Evolutionary conservation across 139 green algal species (phyloP), one percentile per base, ranked within the genome.

Genomic region (Chlamydomonas sphaeroides): DNA sequence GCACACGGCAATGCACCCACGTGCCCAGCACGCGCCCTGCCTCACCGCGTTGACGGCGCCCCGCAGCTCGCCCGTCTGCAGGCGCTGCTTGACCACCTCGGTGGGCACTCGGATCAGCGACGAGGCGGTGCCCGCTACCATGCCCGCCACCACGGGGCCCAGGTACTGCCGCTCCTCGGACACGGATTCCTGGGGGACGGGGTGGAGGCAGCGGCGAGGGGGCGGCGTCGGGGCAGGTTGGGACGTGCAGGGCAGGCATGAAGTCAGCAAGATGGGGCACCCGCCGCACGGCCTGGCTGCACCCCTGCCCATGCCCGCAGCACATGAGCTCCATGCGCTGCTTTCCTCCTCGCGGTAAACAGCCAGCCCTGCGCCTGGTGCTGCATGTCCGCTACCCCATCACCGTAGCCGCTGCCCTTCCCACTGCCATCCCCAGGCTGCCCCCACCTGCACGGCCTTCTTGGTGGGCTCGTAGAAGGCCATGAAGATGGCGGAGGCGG

Each of bases 31-130:
- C n/a, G n/a, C n/a, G n/a, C 30, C 39, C 6, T 5, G 48, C 38
- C 90, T 77, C 70, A 95, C 93, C 72, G 89, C 92, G 0, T 38
- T 68, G 0, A 87, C 23, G 5, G 89, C 86, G 6, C 78, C 68
- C 10, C 38, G 78, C 72, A 96, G 95, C 91, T 98, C 92, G 42
- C 90, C 90, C 33, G 94, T 96, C 89, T 99, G 96, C 90, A 99
- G 93, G 59, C 96, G 91, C 85, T 97, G 95, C 94, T 99, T 99
- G 42, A 99, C 83, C 28, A 99, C 97, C 90, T 99, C 97, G 14
- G 97, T 99, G 18, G 97, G 97, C 61, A 99, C 97, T 7, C 97
- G 92, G 49, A 97, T 90, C 28, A 98, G 65, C 33, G 94, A 98
- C 8, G 96, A 95, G 49, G 89, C 96, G 25, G 95, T 81, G 38